Base-by-base conservation (phyloP, 257 asterid genomes). In the Solanum neorickii region DNA sequence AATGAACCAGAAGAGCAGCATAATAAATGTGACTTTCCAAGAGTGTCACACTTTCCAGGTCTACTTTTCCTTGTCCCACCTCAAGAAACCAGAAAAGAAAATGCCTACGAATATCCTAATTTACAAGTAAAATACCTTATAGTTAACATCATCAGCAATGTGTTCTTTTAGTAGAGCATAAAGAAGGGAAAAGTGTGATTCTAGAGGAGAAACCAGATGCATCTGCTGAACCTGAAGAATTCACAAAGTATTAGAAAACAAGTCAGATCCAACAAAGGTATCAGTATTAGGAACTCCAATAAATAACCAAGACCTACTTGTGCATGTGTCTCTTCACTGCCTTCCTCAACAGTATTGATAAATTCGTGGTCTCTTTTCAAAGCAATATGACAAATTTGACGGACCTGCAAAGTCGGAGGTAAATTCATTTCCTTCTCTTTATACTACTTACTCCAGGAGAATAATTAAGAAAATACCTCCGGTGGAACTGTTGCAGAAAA, bases 241-340 rank as follows among this genome's bases (percentile, higher is more conserved):
- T 74, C 20, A 77, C 73, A 76, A 75, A 87, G 29, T 56, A 83
- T 65, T 52, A 52, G 42, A 44, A 72, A 12, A 7, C 49, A 75
- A 86, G 41, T 49, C 85, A 82, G 25, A 82, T 82, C 69, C 85
- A 82, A 82, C 85, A 29, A 82, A 82, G 27, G 29, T 82, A 82
- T 31, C 44, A 31, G 33, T 78, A 42, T 31, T 47, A 49, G 31
- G 69, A 82, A 80, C 66, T 82, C 85, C 29, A 29, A 82, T 9
- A 82, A 82, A 82, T 49, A 82, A 49, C 46, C 23, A 14, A 33
- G 87, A 60, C 88, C 77, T 85, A 93, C 99, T 94, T 96, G 97
- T 82, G 98, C 74, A 89, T 97, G 99, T 13, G 99, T 97, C 93
- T 97, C 99, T 91, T 96, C 99, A 75, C 97, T 93, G 89, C 99